Evolutionary conservation across 169 alveolate species (phyloP).

Genomic region (Cryptosporidium parvum): DNA sequence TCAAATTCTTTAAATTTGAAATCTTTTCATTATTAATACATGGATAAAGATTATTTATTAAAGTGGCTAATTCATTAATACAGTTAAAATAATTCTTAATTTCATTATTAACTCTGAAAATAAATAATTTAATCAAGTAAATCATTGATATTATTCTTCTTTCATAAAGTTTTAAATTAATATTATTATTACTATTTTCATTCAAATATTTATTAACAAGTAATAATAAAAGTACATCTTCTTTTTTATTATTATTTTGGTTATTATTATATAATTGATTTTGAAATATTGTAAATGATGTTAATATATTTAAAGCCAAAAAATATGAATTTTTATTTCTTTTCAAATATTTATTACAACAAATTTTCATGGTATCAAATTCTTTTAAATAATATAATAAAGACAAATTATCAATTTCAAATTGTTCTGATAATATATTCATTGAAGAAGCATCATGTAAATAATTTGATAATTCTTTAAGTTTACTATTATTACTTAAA

Average conservation of each 20-base stretch:
- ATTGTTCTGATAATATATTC: slow-evolving; percentile 28
- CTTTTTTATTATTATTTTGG: neutral
- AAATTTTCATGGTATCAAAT: neutral
- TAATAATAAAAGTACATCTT: slow-evolving; percentile 21
- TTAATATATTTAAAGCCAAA: slow-evolving; percentile 41
- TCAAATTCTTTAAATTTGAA: slow-evolving; percentile 9
- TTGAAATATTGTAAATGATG: slow-evolving; percentile 44
- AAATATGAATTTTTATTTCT: slow-evolving; percentile 30
- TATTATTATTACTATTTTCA: neutral
- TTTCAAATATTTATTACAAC: slow-evolving; percentile 32
- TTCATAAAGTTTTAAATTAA: slow-evolving; percentile 4
- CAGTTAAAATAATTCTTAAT: neutral
- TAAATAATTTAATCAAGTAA: slow-evolving; percentile 41
- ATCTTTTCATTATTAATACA: slow-evolving; percentile 21
- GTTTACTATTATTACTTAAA: neutral
- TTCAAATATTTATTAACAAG: slow-evolving; percentile 12
- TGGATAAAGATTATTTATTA: slow-evolving; percentile 6
- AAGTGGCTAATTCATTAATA: neutral
- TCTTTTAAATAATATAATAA: slow-evolving; percentile 34
- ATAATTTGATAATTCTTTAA: slow-evolving; percentile 5
- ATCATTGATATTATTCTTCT: slow-evolving; percentile 35
- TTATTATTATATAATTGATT: neutral
- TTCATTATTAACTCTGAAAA: slow-evolving; percentile 16
- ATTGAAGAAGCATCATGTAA: slow-evolving; percentile 3
- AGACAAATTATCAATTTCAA: slow-evolving; percentile 57